Percentiles rank a stretch among this genome's conserved stretches.
These are phyloP conservation scores for Malus hybrid DNA, from an alignment of 331 rosid species.

Conservation along the genomic window DNA sequence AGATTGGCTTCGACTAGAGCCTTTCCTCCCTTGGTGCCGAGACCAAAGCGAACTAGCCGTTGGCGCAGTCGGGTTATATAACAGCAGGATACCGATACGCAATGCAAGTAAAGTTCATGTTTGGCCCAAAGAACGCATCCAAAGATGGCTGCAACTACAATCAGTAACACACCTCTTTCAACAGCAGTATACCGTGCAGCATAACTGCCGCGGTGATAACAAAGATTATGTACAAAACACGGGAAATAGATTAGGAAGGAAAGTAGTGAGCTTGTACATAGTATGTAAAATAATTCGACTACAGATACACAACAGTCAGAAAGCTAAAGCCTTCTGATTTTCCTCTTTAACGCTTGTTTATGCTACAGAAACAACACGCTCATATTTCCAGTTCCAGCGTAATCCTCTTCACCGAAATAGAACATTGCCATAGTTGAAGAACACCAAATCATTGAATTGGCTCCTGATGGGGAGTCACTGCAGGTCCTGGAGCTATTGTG, in stretches of 20 bases:
- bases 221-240: slow-evolving; percentile 19
- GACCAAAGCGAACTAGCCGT: background rate
- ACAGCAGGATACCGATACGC: background rate
- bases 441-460: slow-evolving; percentile 24
- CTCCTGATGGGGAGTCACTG: slow-evolving; percentile 31
- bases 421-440: background rate
- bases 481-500: slow-evolving; percentile 39
- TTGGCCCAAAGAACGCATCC: background rate
- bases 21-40: background rate
- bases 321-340: slow-evolving; percentile 13
- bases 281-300: background rate
- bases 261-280: background rate
- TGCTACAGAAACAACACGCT: background rate
- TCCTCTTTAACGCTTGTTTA: slow-evolving; percentile 9
- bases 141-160: slow-evolving; percentile 12
- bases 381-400: slow-evolving; percentile 5
- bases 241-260: background rate
- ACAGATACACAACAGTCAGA: slow-evolving; percentile 6
- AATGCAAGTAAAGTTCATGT: background rate
- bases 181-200: background rate
- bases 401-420: background rate
- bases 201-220: slow-evolving; percentile 6
- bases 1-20: background rate
- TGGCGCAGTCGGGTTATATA: background rate
- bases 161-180: background rate